phyloP scores from a whole-genome alignment of 768 basidiomycete species.

The Auricularia sp. region DNA sequence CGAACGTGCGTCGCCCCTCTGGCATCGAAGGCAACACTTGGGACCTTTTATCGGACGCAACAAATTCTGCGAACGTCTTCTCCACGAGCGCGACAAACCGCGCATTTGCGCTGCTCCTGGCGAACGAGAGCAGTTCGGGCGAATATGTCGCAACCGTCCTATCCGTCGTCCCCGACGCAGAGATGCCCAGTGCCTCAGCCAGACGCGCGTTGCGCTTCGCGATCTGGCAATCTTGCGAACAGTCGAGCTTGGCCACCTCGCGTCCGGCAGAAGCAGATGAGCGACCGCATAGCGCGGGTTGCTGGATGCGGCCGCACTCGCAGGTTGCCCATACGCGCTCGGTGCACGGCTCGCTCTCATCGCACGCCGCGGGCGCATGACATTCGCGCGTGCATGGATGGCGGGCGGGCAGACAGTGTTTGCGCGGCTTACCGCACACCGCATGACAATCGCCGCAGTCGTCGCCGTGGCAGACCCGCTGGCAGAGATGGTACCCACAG shows the following conservation, averaged over 20 bases:
- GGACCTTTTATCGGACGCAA: slow-evolving; percentile 51
- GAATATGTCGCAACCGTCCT: slow-evolving; percentile 44
- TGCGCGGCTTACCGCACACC: slow-evolving; percentile 77
- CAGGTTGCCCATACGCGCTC: slow-evolving; percentile 60
- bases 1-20: slow-evolving; percentile 69
- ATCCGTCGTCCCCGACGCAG: slow-evolving; percentile 28
- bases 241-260: slow-evolving; percentile 45
- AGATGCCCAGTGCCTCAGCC: slow-evolving; percentile 89
- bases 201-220: slow-evolving; percentile 80
- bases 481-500: slow-evolving; percentile 89
- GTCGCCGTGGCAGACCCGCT: slow-evolving; percentile 70
- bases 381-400: slow-evolving; percentile 74
- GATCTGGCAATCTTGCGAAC: slow-evolving; percentile 72
- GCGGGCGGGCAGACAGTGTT: slow-evolving; percentile 58
- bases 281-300: slow-evolving; percentile 63
- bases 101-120: slow-evolving; percentile 33
- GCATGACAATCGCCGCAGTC: slow-evolving; percentile 69
- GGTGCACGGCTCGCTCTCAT: slow-evolving; percentile 70
- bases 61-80: slow-evolving; percentile 73
- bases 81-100: slow-evolving; percentile 70
- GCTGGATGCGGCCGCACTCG: slow-evolving; percentile 73
- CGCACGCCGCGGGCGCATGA: slow-evolving; percentile 82
- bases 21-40: slow-evolving; percentile 79
- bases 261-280: slow-evolving; percentile 31
- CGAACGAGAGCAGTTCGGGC: slow-evolving; percentile 54